Evolutionary conservation across 768 basidiomycete species (phyloP), one percentile per base, ranked within the genome.

Genomic region (Leccinum arenicola): DNA sequence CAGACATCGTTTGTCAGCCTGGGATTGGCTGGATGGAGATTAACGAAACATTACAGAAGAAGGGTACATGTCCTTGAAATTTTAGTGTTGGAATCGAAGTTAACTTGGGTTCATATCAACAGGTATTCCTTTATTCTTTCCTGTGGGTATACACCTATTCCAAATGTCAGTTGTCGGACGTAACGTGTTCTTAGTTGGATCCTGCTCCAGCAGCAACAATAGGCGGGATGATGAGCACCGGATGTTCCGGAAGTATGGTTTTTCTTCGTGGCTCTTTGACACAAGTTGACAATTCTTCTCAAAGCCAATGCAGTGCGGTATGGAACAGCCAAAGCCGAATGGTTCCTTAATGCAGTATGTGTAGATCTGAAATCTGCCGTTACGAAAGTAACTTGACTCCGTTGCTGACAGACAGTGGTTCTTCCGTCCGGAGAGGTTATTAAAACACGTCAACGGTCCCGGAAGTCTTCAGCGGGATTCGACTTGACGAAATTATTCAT

Each of bases 361-460:
- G n/a, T 48, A 4, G 8, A 35, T 35, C 12, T 12, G 33, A 3
- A 19, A 12, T 51, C 17, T 33, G 12, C 21, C 19, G 4, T 27
- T 53, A n/a, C 36, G 38, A 49, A 38, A 2, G 5, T 45, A 19
- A 19, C 19, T 19, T 45, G 11, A 45, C 19, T 12, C 19, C 5
- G 43, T 45, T 45, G 10, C 19, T 45, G 11, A 19, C 25, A 94
- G 88, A 96, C 93, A 0, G 89, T 95, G 2, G 94, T 97, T 0
- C 83, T 96, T 3, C 91, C 94, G 2, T 86, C 84, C 6, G 95
- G 95, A 1, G 84, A 93, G 68, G 87, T 96, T 12, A 95, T 97
- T 69, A 95, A 95, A 68, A 97, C 95, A 2, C 84, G 93, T 3
- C 76, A 80, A 23, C 78, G 89, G 27, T 80, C 89, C 3, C 77